Base-by-base conservation (phyloP, 768 basidiomycete species). In the Boletus coccyginus region DNA sequence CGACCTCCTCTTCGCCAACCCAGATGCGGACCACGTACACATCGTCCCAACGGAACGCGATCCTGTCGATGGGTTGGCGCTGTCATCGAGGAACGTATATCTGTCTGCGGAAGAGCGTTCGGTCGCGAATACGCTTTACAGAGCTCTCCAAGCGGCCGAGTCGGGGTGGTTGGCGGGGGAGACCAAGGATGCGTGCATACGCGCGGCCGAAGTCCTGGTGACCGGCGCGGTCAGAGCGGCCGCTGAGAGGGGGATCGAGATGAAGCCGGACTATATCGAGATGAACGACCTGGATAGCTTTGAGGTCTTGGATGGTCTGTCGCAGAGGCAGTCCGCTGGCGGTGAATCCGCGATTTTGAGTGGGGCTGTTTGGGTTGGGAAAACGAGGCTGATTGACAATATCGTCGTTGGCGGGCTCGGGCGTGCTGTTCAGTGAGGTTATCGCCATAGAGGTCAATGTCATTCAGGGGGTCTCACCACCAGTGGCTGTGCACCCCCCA, bases 301-400 rank as follows among this genome's bases (percentile, higher is more conserved):
- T 60, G 84, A 88, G 21, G 75, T 82, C 3, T 56, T 95, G 27
- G 74, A 77, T 46, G 57, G 71, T 16, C 63, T 56, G 40, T 51
- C 57, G 19, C 67, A 64, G 50, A 71, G 60, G 55, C 60, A 60
- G n/a, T 68, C 71, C 6, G 63, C 62, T 7, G 61, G 66, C 14
- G 49, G 68, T 57, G 68, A 70, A 58, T 19, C 66, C 58, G 83
- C 88, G 32, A 82, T 97, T 21, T 63, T 98, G 49, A 96, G 93
- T 58, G 94, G 93, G 3, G 94, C 92, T 31, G 65, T 95, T 59
- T 90, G 88, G 81, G 82, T 95, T 3, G 92, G 92, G 40, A 81
- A 79, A 67, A 98, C 94, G 40, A 80, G 95, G 61, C 70, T 99
- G 62, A 98, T 99, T 42, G 96, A 99, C 73, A 99, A 98, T 69